Percentiles rank a stretch among this genome's conserved stretches.
Conservation (phyloP, 768 basidiomycete genomes). For the Tulasnella sp. region DNA sequence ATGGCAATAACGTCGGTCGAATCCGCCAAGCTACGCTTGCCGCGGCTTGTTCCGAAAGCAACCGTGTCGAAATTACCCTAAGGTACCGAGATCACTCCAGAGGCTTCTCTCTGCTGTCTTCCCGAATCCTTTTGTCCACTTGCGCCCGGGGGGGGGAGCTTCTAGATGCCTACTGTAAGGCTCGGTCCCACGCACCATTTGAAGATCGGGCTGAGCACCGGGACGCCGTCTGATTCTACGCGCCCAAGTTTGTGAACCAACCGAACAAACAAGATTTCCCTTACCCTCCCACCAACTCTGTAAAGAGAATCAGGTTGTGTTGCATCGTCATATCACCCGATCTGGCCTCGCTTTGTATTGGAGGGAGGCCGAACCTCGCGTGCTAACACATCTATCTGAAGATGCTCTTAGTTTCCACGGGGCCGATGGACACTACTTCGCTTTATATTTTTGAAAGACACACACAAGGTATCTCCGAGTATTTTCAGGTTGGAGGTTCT, state of each 20-base stretch:
- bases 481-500: neutral
- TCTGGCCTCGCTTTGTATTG: neutral
- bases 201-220: neutral
- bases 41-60: neutral
- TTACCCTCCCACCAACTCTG: neutral
- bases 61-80: neutral
- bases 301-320: neutral
- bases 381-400: neutral
- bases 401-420: neutral
- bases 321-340: neutral
- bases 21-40: too few species aligned
- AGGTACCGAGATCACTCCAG: neutral
- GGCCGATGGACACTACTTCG: neutral
- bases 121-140: neutral
- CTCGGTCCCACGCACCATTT: neutral
- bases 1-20: neutral
- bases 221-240: neutral
- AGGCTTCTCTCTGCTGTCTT: neutral
- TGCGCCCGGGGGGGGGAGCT: neutral
- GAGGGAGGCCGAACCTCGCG: neutral
- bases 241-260: neutral
- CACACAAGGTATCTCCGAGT: neutral
- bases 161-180: too few species aligned
- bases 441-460: neutral
- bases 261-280: neutral